Percentiles rank a stretch among this genome's conserved stretches.
phyloP scores from a whole-genome alignment of 805 yeast genomes.

The Wickerhamomyces kurtzmanii region DNA sequence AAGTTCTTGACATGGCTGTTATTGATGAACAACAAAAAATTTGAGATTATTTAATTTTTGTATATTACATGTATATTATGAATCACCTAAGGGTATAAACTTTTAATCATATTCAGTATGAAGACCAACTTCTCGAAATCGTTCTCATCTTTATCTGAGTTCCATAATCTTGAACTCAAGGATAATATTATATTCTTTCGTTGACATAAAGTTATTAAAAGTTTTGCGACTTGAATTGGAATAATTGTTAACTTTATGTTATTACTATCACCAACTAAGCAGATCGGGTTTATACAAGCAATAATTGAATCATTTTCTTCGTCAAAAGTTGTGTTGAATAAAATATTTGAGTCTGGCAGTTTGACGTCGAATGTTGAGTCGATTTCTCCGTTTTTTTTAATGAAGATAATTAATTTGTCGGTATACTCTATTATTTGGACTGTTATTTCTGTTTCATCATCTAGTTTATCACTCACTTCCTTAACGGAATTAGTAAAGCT shows the following conservation, averaged over 20 bases:
- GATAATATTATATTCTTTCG: conserved; percentile 26
- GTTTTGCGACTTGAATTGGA: too few species aligned
- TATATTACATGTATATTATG: too few species aligned
- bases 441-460: too few species aligned
- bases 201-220: too few species aligned
- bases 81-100: conserved; percentile 1
- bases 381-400: conserved; percentile 31
- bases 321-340: conserved; percentile 3
- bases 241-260: too few species aligned
- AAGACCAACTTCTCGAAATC: conserved; percentile 39
- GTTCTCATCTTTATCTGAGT: conserved; percentile 19
- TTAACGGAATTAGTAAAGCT: too few species aligned
- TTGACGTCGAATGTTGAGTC: conserved; percentile 15
- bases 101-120: conserved; percentile 20
- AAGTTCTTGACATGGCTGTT: conserved; percentile 78
- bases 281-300: too few species aligned
- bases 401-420: conserved; percentile 27
- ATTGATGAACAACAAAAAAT: too few species aligned
- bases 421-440: conserved; percentile 20
- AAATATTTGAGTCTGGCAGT: conserved; percentile 11
- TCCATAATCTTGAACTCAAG: conserved; percentile 38
- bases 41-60: too few species aligned
- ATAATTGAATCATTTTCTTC: neutral
- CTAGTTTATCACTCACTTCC: too few species aligned
- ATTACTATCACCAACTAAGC: too few species aligned